phyloP scores from a whole-genome alignment of 2,329 filamentous ascomycete genomes.

The Rutstroemia sp. region DNA sequence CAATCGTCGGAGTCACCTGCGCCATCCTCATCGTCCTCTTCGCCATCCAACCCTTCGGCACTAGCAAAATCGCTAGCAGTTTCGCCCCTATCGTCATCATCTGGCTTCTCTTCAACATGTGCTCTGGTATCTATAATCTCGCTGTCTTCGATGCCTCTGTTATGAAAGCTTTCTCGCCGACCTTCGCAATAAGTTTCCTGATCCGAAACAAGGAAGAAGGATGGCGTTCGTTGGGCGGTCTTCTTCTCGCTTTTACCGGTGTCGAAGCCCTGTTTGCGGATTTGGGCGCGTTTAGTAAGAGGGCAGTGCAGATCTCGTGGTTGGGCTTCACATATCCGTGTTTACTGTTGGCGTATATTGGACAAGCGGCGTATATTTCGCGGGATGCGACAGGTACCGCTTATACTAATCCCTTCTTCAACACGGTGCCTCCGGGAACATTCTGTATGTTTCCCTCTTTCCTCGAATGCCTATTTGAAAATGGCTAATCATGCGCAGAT shows the following conservation, averaged over 20 bases:
- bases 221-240: constrained; percentile 61
- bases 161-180: constrained; percentile 48
- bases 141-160: constrained; percentile 44
- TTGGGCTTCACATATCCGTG: constrained; percentile 61
- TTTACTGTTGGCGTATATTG: constrained; percentile 40
- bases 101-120: constrained; percentile 58
- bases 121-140: constrained; percentile 58
- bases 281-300: constrained; percentile 63
- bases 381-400: constrained; percentile 45
- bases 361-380: constrained; percentile 68
- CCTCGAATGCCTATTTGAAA: rapidly evolving
- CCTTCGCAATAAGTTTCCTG: constrained; percentile 54
- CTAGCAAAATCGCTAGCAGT: constrained; percentile 47
- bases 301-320: constrained; percentile 69
- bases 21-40: constrained; percentile 59
- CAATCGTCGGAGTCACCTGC: constrained; percentile 57
- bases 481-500: constrained; percentile 25
- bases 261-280: constrained; percentile 77
- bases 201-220: constrained; percentile 50
- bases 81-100: constrained; percentile 62
- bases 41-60: constrained; percentile 56
- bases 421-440: constrained; percentile 58
- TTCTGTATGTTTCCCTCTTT: constrained; percentile 35
- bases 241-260: constrained; percentile 68
- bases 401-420: constrained; percentile 68